Evolutionary conservation across 2,329 filamentous ascomycete species (phyloP).

Genomic region (Neofusicoccum cordaticola): DNA sequence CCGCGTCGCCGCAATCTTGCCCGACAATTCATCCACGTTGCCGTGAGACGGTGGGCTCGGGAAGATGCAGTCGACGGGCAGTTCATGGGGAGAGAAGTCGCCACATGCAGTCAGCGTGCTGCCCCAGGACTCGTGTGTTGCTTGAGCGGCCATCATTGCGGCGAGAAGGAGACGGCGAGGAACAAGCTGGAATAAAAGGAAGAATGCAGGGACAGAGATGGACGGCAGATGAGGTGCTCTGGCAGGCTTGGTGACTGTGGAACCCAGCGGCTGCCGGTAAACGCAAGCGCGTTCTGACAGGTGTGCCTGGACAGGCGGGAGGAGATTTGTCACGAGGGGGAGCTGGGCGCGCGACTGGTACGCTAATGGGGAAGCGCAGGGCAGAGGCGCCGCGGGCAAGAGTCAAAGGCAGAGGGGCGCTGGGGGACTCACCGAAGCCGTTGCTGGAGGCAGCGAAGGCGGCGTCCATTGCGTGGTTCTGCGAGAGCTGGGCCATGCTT

Average conservation of each 20-base stretch:
- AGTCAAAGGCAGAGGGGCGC: neutral
- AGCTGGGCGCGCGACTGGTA: neutral
- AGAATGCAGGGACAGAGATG: neutral
- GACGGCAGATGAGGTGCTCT: neutral
- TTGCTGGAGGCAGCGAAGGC: neutral
- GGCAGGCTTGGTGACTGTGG: neutral
- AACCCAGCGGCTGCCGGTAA: neutral
- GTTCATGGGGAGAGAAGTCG: slow-evolving; percentile 3
- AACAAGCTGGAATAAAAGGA: neutral
- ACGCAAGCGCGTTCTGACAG: neutral
- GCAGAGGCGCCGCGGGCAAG: neutral
- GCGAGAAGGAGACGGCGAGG: neutral
- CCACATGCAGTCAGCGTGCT: slow-evolving; percentile 6
- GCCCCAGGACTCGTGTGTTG: neutral
- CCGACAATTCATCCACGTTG: neutral
- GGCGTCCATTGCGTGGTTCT: slow-evolving; percentile 7
- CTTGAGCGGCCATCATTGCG: slow-evolving; percentile 1
- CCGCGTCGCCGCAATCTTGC: neutral
- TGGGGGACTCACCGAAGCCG: slow-evolving; percentile 10
- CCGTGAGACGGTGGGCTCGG: neutral
- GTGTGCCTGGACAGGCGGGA: neutral
- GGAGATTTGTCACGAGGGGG: slow-evolving; percentile 5
- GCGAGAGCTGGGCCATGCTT: slow-evolving; percentile 13
- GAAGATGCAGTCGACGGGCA: neutral
- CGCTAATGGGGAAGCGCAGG: neutral